A percentile compares a stretch with the other conserved stretches of the same genome.
Evolutionary conservation across 78 protist species (phyloP).

Genomic region (Guillardia theta): DNA sequence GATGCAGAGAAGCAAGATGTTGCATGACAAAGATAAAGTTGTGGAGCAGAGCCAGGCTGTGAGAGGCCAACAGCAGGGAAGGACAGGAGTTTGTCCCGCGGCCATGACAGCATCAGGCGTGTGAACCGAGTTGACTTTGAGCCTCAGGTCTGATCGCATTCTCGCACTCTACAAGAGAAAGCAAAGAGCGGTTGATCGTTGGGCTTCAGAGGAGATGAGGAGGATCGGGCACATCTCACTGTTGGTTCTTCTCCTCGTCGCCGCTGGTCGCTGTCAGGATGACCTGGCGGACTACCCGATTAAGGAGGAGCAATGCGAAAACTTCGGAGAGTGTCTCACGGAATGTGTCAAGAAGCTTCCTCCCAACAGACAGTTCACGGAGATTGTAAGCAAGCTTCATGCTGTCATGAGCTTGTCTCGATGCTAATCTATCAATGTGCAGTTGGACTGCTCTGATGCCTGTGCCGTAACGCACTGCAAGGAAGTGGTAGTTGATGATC

Average conservation of each 20-base stretch:
- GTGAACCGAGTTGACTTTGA: no score
- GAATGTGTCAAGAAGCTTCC: constrained; percentile 36
- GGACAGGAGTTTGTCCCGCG: no score
- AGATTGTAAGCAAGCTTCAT: neutral
- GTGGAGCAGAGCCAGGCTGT: no score
- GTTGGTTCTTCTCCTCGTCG: neutral
- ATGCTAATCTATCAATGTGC: neutral
- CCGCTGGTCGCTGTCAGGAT: neutral
- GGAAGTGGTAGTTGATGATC: constrained; percentile 5
- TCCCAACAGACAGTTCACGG: constrained; percentile 34
- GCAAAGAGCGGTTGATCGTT: no score
- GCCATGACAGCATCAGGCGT: no score
- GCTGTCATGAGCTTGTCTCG: neutral
- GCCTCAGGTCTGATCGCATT: no score
- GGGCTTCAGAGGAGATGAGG: no score
- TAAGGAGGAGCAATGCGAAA: constrained; percentile 20
- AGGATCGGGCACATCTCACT: no score
- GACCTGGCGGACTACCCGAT: constrained; percentile 19
- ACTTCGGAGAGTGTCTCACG: constrained; percentile 24
- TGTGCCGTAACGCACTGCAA: constrained; percentile 35
- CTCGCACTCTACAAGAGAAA: no score
- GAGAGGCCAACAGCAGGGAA: no score
- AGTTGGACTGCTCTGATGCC: constrained; percentile 33
- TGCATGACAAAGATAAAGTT: no score
- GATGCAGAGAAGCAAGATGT: no score